These are phyloP conservation scores for Cryphonectria japonica DNA, from an alignment of 2,329 filamentous ascomycete genomes.

Conservation along the genomic window DNA sequence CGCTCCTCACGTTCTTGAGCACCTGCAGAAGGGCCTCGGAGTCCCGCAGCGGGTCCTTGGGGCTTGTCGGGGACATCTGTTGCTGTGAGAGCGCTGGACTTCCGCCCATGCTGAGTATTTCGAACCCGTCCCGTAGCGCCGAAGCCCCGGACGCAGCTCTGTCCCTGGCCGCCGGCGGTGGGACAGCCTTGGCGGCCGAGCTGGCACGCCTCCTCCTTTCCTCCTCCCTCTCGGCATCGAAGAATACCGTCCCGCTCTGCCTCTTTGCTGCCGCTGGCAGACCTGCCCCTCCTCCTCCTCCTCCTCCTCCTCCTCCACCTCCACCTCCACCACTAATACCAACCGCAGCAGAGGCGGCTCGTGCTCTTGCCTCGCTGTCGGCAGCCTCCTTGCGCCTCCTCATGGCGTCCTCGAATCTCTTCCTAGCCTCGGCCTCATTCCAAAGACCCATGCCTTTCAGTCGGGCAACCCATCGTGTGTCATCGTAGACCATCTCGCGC, in stretches of 20 bases:
- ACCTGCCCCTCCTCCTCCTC: constrained; percentile 18
- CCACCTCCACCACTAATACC: constrained; percentile 15
- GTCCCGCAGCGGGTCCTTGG: constrained; percentile 56
- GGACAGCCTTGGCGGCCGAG: neutral
- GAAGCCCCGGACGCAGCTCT: constrained; percentile 39
- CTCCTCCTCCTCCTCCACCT: constrained; percentile 16
- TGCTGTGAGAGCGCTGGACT: constrained; percentile 30
- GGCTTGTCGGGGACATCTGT: constrained; percentile 35
- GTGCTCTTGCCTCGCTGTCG: constrained; percentile 52
- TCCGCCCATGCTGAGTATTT: constrained; percentile 66
- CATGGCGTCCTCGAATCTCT: constrained; percentile 75
- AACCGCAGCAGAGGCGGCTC: constrained; percentile 35
- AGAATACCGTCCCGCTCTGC: constrained; percentile 19
- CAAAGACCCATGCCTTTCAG: constrained; percentile 87
- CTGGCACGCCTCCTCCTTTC: constrained; percentile 26
- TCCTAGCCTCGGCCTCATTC: constrained; percentile 86
- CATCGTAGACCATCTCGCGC: constrained; percentile 98
- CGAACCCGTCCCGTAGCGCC: constrained; percentile 69
- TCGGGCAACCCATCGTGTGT: constrained; percentile 89
- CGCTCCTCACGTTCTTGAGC: constrained; percentile 72
- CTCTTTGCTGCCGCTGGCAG: constrained; percentile 29
- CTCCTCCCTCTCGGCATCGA: constrained; percentile 59
- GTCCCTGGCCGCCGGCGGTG: constrained; percentile 14
- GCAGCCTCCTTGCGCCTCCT: constrained; percentile 62
- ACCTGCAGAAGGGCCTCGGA: constrained; percentile 69